Conservation (phyloP, 805 yeast genomes). For the Yamadazyma tumulicola region DNA sequence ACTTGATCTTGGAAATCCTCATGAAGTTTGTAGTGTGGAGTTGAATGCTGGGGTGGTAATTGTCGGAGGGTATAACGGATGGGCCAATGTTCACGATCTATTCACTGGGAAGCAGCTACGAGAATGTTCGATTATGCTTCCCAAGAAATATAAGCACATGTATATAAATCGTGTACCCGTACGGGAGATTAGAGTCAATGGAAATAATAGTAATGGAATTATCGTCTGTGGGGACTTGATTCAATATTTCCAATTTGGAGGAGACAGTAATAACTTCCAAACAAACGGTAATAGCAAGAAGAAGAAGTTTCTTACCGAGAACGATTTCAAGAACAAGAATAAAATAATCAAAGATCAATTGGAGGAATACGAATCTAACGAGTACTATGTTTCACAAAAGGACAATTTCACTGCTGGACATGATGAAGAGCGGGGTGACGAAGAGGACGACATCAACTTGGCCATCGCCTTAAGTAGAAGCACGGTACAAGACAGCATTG, state of each 20-base stretch:
- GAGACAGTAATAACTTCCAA: slow-evolving; percentile 6
- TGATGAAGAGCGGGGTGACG: slow-evolving; percentile 18
- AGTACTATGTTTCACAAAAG: slow-evolving; percentile 20
- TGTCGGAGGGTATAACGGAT: slow-evolving; percentile 43
- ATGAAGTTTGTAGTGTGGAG: slow-evolving; percentile 22
- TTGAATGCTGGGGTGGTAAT: slow-evolving; percentile 32
- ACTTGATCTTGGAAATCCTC: slow-evolving; percentile 7
- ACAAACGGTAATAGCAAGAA: slow-evolving; percentile 4
- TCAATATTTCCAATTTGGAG: slow-evolving; percentile 48
- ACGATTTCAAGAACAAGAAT: slow-evolving; percentile 16
- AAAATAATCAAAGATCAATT: slow-evolving; percentile 29
- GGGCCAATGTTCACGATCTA: slow-evolving; percentile 38
- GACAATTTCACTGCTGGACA: slow-evolving; percentile 46
- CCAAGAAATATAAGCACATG: slow-evolving; percentile 19
- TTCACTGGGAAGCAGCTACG: slow-evolving; percentile 40
- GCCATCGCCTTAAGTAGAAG: slow-evolving; percentile 43
- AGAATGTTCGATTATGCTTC: slow-evolving; percentile 28
- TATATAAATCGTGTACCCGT: slow-evolving; percentile 23
- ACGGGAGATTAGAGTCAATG: slow-evolving; percentile 22
- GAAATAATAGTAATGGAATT: slow-evolving; percentile 33
- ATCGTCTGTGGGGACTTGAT: slow-evolving; percentile 38
- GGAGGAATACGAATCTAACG: slow-evolving; percentile 33
- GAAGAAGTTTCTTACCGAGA: slow-evolving; percentile 15
- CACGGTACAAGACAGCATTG: not conserved
- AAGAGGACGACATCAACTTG: slow-evolving; percentile 37